phyloP scores from a whole-genome alignment of 352 stramenopile genomes.

The Globisporangium okanoganense region DNA sequence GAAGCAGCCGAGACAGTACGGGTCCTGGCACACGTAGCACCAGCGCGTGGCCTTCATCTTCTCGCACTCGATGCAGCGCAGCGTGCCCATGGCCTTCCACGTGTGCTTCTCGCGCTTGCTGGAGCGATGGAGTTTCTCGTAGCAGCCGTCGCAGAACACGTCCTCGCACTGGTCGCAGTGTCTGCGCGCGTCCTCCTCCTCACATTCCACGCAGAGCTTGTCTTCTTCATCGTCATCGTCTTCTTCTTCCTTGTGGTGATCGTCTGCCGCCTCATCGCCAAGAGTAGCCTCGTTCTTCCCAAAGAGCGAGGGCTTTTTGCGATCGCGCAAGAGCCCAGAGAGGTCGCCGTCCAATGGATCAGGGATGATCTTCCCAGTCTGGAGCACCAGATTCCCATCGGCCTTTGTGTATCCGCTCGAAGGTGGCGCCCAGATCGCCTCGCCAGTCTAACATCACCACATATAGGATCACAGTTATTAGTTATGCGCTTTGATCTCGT shows the following conservation, averaged over 20 bases:
- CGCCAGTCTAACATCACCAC: conserved; percentile 36
- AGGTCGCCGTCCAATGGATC: conserved; percentile 42
- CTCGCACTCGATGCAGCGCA: conserved; percentile 83
- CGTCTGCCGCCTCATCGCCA: not conserved
- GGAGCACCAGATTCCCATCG: conserved; percentile 62
- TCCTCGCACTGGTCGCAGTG: conserved; percentile 75
- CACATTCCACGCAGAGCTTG: conserved; percentile 71
- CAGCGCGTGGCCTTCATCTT: conserved; percentile 81
- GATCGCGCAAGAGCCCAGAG: conserved; percentile 21
- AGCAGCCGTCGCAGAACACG: conserved; percentile 76
- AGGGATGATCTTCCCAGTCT: conserved; percentile 61
- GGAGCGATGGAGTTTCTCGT: conserved; percentile 66
- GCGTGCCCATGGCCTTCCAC: conserved; percentile 65
- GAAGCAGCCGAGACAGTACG: conserved; percentile 79
- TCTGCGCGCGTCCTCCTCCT: conserved; percentile 63
- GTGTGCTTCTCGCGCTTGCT: conserved; percentile 72
- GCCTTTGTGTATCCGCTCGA: conserved; percentile 65
- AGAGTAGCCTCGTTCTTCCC: conserved; percentile 1
- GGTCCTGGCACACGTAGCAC: conserved; percentile 71
- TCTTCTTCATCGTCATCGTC: conserved; percentile 51
- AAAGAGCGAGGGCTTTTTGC: conserved; percentile 17
- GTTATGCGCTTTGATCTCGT: not conserved
- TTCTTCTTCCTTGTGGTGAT: conserved; percentile 15
- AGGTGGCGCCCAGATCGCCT: conserved; percentile 66
- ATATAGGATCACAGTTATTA: not conserved